phyloP scores from a whole-genome alignment of 2,329 filamentous ascomycete species.

The Talaromyces rugulosus region DNA sequence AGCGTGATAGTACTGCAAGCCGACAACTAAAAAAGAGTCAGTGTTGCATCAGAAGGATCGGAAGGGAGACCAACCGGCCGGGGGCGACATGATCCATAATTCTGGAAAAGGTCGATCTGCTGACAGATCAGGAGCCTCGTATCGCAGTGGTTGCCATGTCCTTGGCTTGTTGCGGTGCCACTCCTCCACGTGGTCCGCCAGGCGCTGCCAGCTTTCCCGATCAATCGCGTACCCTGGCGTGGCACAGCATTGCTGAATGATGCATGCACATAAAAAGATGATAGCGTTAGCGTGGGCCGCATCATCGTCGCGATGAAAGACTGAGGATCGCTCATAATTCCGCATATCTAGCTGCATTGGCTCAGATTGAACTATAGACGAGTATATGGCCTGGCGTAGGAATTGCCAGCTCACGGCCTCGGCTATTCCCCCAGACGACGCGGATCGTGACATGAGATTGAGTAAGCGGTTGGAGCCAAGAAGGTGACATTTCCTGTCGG shows the following conservation, averaged over 20 bases:
- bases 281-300: constrained; percentile 36
- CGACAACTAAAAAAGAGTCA: constrained; percentile 25
- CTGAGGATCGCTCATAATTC: constrained; percentile 36
- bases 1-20: constrained; percentile 36
- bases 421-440: constrained; percentile 35
- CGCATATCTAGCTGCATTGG: constrained; percentile 35
- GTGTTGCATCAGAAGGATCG: neutral
- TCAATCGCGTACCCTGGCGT: constrained; percentile 19
- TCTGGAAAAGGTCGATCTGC: constrained; percentile 29
- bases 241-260: constrained; percentile 27
- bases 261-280: constrained; percentile 37
- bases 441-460: constrained; percentile 36
- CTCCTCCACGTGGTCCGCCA: constrained; percentile 23
- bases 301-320: constrained; percentile 35
- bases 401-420: constrained; percentile 42
- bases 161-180: constrained; percentile 28
- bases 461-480: constrained; percentile 37
- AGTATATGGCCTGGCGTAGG: constrained; percentile 39
- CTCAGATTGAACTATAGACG: constrained; percentile 33
- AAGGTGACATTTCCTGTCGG: constrained; percentile 35
- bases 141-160: constrained; percentile 31
- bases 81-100: constrained; percentile 33
- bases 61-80: constrained; percentile 24
- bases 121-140: constrained; percentile 21
- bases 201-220: constrained; percentile 19